phyloP scores from a whole-genome alignment of 202 grass and related monocot genomes.

The Saccharum hybrid region DNA sequence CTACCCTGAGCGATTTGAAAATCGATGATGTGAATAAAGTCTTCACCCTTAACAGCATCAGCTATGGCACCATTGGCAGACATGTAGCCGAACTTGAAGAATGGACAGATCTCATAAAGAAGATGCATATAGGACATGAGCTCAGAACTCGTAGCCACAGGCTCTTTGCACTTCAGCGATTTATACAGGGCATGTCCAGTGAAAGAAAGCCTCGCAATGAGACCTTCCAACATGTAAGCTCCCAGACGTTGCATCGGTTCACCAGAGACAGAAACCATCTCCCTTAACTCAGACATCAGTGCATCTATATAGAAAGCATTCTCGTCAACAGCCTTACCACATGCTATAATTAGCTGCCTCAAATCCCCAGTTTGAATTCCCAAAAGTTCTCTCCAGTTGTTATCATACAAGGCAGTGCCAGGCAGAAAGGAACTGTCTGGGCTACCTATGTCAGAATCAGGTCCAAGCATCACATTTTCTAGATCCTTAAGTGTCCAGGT shows the following conservation, averaged over 20 bases:
- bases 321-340: conserved; percentile 73
- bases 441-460: conserved; percentile 49
- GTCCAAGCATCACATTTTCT: conserved; percentile 73
- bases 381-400: conserved; percentile 68
- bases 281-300: conserved; percentile 70
- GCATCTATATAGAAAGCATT: conserved; percentile 53
- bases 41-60: conserved; percentile 78
- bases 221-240: conserved; percentile 93
- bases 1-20: conserved; percentile 93
- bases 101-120: conserved; percentile 85
- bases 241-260: conserved; percentile 81
- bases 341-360: conserved; percentile 71
- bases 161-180: conserved; percentile 87
- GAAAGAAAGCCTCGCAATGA: conserved; percentile 65
- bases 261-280: conserved; percentile 83
- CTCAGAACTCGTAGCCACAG: conserved; percentile 59
- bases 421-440: conserved; percentile 43
- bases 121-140: conserved; percentile 90
- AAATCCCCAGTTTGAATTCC: conserved; percentile 66
- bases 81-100: conserved; percentile 92
- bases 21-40: conserved; percentile 83
- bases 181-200: conserved; percentile 86
- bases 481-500: conserved; percentile 67
- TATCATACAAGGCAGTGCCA: conserved; percentile 36
- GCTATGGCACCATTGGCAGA: conserved; percentile 86